Evolutionary conservation across 805 yeast genomes (phyloP).

Genomic region (Lachancea cidri): DNA sequence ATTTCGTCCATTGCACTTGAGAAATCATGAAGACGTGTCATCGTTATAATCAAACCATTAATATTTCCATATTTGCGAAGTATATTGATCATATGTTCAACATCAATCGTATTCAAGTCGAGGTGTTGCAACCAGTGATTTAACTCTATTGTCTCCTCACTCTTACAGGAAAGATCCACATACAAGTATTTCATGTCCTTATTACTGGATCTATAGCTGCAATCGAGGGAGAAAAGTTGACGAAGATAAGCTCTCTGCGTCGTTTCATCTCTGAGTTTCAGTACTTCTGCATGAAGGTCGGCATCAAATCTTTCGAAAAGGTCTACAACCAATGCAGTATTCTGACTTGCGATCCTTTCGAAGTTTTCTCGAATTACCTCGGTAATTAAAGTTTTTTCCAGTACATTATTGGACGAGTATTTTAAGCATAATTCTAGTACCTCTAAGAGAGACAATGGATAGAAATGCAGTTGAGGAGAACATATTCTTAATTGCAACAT

Average conservation of each 20-base stretch:
- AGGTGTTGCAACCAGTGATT: constrained; percentile 15
- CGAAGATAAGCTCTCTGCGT: constrained; percentile 18
- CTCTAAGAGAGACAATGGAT: background rate
- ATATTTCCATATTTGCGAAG: constrained; percentile 13
- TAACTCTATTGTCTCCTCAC: constrained; percentile 9
- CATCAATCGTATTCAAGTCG: constrained; percentile 13
- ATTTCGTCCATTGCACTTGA: constrained; percentile 16
- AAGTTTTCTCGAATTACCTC: constrained; percentile 16
- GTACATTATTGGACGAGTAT: constrained; percentile 6
- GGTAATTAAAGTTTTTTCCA: constrained; percentile 8
- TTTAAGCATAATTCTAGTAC: constrained; percentile 4
- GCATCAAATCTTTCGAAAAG: constrained; percentile 17
- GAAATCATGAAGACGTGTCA: constrained; percentile 15
- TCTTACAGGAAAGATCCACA: constrained; percentile 17
- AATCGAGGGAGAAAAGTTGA: constrained; percentile 9
- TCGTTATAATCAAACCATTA: constrained; percentile 19
- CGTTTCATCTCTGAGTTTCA: constrained; percentile 3
- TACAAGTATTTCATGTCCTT: constrained; percentile 12
- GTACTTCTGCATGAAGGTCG: constrained; percentile 17
- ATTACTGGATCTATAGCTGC: background rate
- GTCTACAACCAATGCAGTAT: constrained; percentile 8
- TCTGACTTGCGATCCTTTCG: constrained; percentile 5
- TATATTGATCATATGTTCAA: constrained; percentile 9
- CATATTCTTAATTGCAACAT: constrained; percentile 11
- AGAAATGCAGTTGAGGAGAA: constrained; percentile 4